These are phyloP conservation scores for Discostella pseudostelligera DNA, from an alignment of 108 stramenopile species.

Conservation along the genomic window DNA sequence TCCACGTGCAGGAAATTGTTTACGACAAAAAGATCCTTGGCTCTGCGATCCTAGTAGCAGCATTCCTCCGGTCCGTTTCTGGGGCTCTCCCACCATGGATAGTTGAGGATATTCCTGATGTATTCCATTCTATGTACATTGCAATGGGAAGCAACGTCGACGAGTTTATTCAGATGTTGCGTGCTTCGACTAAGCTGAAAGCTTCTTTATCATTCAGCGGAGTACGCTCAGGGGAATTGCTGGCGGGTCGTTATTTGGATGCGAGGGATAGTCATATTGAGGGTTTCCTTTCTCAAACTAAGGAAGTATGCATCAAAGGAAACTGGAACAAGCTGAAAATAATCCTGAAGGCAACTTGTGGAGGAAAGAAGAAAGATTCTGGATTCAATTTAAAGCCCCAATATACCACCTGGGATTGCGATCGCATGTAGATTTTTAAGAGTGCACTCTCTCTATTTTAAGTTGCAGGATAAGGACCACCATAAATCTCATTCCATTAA, in stretches of 20 bases:
- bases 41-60: slow-evolving; percentile 61
- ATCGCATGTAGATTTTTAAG: slow-evolving; percentile 40
- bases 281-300: slow-evolving; percentile 52
- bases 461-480: too few relatives aligned
- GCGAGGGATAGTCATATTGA: slow-evolving; percentile 52
- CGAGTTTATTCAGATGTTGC: slow-evolving; percentile 46
- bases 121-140: slow-evolving; percentile 54
- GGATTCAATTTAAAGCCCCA: slow-evolving; percentile 79
- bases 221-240: slow-evolving; percentile 47
- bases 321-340: slow-evolving; percentile 75
- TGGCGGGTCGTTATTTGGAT: slow-evolving; percentile 65
- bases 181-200: slow-evolving; percentile 48
- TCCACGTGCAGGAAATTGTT: slow-evolving; percentile 15
- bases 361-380: slow-evolving; percentile 86
- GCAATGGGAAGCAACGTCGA: slow-evolving; percentile 46
- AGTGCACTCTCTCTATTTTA: too few relatives aligned
- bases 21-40: slow-evolving; percentile 27
- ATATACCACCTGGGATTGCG: slow-evolving; percentile 72
- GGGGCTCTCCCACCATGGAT: slow-evolving; percentile 82
- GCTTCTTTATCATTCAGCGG: slow-evolving; percentile 35
- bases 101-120: slow-evolving; percentile 63
- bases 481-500: too few relatives aligned
- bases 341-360: slow-evolving; percentile 68
- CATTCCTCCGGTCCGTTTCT: slow-evolving; percentile 63
- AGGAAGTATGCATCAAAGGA: slow-evolving; percentile 40